Evolutionary conservation across 2,329 filamentous ascomycete genomes (phyloP).

Genomic region (Canariomyces notabilis): DNA sequence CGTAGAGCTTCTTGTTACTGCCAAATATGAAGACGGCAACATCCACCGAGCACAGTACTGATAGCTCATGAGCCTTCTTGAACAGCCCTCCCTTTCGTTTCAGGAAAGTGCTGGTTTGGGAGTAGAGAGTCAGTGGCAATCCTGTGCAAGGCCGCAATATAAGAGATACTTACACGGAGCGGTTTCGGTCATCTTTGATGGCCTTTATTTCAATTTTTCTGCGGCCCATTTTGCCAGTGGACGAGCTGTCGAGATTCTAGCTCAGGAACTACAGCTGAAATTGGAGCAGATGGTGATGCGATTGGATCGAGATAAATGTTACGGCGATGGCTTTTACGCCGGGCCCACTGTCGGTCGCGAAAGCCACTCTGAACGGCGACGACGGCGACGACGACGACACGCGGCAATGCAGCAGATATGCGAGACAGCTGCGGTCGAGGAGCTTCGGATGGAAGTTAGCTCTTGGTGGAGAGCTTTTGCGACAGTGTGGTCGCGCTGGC

Average conservation of each 20-base stretch:
- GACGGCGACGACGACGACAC: not conserved
- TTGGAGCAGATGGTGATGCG: constrained; percentile 1
- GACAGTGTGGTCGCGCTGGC: constrained; percentile 1
- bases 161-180: constrained; percentile 72
- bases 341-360: constrained; percentile 5
- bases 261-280: constrained; percentile 4
- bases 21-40: constrained; percentile 98
- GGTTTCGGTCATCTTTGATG: constrained; percentile 97
- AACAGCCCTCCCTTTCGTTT: constrained; percentile 98
- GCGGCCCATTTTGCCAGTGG: constrained; percentile 68
- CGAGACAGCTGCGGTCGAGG: not conserved
- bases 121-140: constrained; percentile 19
- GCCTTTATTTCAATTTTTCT: constrained; percentile 99
- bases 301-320: not conserved
- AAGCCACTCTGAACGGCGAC: constrained; percentile 6
- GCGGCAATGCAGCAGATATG: not conserved
- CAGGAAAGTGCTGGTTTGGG: constrained; percentile 71
- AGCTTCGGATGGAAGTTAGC: constrained; percentile 11
- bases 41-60: constrained; percentile 95
- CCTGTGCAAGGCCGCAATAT: not conserved
- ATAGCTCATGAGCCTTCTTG: constrained; percentile 98
- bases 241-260: not conserved
- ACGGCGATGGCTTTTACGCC: constrained; percentile 5
- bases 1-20: constrained; percentile 97
- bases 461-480: constrained; percentile 11